Conservation (phyloP, 495 filamentous ascomycete genomes). For the Penicillium salamii region DNA sequence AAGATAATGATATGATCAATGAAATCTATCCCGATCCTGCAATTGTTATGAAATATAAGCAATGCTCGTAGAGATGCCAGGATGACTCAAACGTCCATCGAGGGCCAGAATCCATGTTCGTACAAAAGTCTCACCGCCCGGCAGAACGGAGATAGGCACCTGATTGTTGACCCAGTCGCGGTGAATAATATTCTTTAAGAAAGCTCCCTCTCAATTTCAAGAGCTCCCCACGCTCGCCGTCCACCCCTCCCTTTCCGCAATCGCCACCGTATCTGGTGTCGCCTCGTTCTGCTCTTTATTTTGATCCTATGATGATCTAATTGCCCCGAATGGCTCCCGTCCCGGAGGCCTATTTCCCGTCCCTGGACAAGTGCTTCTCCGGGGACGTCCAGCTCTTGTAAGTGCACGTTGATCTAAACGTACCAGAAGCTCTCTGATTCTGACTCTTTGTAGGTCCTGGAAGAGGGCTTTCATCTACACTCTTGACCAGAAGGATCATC, state of each 20-base stretch:
- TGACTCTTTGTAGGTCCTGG: conserved; percentile 63
- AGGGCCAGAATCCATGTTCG: neutral
- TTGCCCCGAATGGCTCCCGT: conserved; percentile 66
- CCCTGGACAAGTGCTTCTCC: conserved; percentile 60
- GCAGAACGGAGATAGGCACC: conserved; percentile 34
- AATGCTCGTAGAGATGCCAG: too few species aligned
- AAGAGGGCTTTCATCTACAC: conserved; percentile 65
- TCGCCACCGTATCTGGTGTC: conserved; percentile 4
- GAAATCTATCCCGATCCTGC: too few species aligned
- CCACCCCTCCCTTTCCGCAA: conserved; percentile 7
- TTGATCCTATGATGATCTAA: conserved; percentile 50
- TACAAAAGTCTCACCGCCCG: conserved; percentile 35
- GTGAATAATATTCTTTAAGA: conserved; percentile 18
- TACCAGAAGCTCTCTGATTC: conserved; percentile 2
- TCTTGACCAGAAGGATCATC: conserved; percentile 48
- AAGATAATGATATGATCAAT: conserved; percentile 6
- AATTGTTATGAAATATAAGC: too few species aligned
- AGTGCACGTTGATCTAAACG: conserved; percentile 16
- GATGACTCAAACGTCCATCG: conserved; percentile 17
- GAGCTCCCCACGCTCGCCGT: conserved; percentile 2
- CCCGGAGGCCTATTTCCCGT: conserved; percentile 58
- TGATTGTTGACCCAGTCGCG: conserved; percentile 13
- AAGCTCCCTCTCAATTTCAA: conserved; percentile 12
- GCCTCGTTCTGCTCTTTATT: conserved; percentile 10
- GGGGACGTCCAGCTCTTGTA: conserved; percentile 59